Conservation (phyloP, 495 filamentous ascomycete genomes). For the Ramalina intermedia region DNA sequence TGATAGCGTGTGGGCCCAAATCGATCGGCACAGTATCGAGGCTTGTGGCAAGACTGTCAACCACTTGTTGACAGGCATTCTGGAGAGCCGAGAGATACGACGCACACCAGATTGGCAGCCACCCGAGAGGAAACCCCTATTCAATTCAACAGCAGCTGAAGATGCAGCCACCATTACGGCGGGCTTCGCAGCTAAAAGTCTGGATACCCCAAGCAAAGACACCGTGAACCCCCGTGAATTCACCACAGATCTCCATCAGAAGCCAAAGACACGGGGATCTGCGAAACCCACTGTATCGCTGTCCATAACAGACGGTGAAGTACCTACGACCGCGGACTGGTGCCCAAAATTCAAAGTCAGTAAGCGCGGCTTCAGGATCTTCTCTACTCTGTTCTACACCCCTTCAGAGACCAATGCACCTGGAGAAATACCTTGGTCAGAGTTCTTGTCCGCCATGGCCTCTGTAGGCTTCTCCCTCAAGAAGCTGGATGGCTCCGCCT, state of each 20-base stretch:
- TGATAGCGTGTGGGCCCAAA: constrained; percentile 33
- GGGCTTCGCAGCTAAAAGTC: neutral
- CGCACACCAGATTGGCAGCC: constrained; percentile 37
- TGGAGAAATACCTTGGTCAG: constrained; percentile 34
- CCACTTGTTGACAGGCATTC: constrained; percentile 6
- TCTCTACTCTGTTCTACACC: constrained; percentile 30
- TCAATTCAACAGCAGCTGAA: neutral
- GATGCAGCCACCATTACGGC: neutral
- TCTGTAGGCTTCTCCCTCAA: constrained; percentile 28
- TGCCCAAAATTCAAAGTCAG: constrained; percentile 26
- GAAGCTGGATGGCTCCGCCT: constrained; percentile 40
- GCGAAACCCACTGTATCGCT: neutral
- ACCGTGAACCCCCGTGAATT: neutral
- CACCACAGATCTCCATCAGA: neutral
- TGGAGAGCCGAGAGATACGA: constrained; percentile 22
- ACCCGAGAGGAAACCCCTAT: neutral
- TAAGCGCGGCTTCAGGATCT: constrained; percentile 31
- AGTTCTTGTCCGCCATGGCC: constrained; percentile 38
- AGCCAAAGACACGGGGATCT: neutral
- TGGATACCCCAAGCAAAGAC: neutral
- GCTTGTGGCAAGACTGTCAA: constrained; percentile 6
- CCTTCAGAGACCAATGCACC: constrained; percentile 15
- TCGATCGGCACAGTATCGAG: constrained; percentile 14
- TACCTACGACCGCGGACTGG: neutral
- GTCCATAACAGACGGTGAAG: neutral